These are phyloP conservation scores for Pittosporum tobira DNA, from an alignment of 129 eudicot species.

Conservation along the genomic window DNA sequence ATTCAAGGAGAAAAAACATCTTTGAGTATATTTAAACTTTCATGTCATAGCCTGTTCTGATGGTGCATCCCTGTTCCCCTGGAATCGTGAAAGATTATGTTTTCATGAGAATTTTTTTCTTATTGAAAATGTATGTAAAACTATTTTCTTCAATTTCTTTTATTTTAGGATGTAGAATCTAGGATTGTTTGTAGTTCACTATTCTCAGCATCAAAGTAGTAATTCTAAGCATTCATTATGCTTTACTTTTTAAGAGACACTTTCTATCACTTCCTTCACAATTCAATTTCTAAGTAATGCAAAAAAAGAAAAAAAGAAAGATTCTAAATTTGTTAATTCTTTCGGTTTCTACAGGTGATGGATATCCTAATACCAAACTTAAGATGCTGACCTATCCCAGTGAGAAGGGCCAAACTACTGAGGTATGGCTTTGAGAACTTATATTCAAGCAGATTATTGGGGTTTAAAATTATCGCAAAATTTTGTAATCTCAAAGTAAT, in stretches of 20 bases:
- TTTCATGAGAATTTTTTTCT: background rate
- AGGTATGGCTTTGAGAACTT: constrained; percentile 22
- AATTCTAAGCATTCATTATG: background rate
- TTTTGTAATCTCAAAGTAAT: no score
- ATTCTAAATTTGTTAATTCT: background rate
- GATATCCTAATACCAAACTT: constrained; percentile 21
- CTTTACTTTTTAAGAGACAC: background rate
- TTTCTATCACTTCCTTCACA: background rate
- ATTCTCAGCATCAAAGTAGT: background rate
- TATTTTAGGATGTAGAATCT: background rate
- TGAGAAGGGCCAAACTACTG: constrained; percentile 24
- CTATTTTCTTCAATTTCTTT: background rate
- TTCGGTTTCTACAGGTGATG: constrained; percentile 26
- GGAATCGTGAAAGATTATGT: background rate
- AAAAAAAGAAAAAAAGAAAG: no score
- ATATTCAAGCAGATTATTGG: background rate
- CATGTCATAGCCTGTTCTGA: background rate
- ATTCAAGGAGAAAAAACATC: background rate
- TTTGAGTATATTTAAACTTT: background rate
- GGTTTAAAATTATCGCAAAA: constrained; percentile 10
- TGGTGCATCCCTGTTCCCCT: background rate
- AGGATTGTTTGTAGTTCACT: background rate
- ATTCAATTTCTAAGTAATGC: no score
- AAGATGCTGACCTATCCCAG: constrained; percentile 22
- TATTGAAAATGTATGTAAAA: background rate